Evolutionary conservation across 192 early-diverging fungal species (phyloP).

Genomic region (Thamnidium elegans): DNA sequence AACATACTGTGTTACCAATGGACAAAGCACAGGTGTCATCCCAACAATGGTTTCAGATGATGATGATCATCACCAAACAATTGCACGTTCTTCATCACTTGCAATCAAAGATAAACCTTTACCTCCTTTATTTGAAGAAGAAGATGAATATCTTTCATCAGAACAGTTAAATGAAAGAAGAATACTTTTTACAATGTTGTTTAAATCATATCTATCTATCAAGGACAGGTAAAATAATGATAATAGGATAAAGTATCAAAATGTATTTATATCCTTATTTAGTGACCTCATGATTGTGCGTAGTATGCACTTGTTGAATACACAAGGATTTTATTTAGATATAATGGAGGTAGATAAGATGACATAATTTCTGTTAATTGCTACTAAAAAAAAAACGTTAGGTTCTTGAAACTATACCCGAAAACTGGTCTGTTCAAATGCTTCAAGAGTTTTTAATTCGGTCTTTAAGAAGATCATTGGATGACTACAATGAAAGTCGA

Average conservation of each 20-base stretch:
- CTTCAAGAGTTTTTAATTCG: slow-evolving; percentile 44
- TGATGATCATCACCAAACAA: neutral
- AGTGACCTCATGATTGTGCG: slow-evolving; percentile 32
- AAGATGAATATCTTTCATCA: slow-evolving; percentile 4
- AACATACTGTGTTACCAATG: slow-evolving; percentile 49
- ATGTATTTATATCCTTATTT: neutral
- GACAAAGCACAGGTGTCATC: slow-evolving; percentile 34
- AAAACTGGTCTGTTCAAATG: slow-evolving; percentile 50
- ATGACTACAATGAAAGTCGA: slow-evolving; percentile 45
- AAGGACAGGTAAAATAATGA: slow-evolving; percentile 37
- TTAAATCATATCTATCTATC: slow-evolving; percentile 49
- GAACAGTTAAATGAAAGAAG: slow-evolving; percentile 21
- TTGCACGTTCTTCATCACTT: slow-evolving; percentile 13
- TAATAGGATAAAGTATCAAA: neutral
- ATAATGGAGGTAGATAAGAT: slow-evolving; percentile 42
- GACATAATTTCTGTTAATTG: neutral
- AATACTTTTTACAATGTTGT: slow-evolving; percentile 43
- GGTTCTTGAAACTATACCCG: slow-evolving; percentile 49
- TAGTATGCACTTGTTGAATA: slow-evolving; percentile 46
- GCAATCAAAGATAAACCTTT: slow-evolving; percentile 12
- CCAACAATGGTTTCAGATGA: neutral
- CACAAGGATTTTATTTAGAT: slow-evolving; percentile 53
- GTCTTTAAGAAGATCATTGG: slow-evolving; percentile 45
- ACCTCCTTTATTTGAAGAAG: neutral
- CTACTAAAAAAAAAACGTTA: slow-evolving; percentile 6